Conservation (phyloP, 768 basidiomycete species). For the Ephemerocybe angulata region DNA sequence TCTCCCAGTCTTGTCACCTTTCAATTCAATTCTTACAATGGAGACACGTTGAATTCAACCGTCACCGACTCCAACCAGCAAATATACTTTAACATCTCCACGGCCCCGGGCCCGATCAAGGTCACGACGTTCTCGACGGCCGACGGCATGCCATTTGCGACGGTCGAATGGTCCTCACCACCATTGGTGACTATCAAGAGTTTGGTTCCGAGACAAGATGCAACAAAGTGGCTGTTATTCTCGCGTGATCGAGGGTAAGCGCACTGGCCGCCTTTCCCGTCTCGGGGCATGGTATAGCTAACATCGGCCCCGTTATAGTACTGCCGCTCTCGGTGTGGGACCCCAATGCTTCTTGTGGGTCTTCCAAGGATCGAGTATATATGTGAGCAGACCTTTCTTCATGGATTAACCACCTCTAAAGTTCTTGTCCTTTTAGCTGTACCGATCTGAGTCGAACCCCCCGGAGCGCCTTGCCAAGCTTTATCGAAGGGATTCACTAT, state of each 20-base stretch:
- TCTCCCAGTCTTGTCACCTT: conserved; percentile 20
- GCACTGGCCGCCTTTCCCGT: no score
- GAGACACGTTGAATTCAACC: conserved; percentile 18
- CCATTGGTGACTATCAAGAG: conserved; percentile 13
- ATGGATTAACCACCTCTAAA: background rate
- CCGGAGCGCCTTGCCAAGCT: conserved; percentile 12
- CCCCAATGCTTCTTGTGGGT: conserved; percentile 14
- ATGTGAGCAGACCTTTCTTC: conserved; percentile 2
- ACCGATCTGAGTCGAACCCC: conserved; percentile 3
- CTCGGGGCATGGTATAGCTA: no score
- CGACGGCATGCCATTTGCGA: conserved; percentile 13
- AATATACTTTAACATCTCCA: conserved; percentile 16
- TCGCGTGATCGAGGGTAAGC: conserved; percentile 12
- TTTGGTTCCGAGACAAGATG: conserved; percentile 12
- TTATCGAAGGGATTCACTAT: conserved; percentile 6
- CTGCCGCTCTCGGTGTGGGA: conserved; percentile 10
- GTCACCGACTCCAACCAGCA: conserved; percentile 16
- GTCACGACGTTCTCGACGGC: conserved; percentile 15
- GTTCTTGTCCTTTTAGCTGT: background rate
- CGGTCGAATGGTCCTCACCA: conserved; percentile 17
- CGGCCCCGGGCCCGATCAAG: conserved; percentile 9
- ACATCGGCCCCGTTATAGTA: conserved; percentile 1
- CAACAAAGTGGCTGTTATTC: conserved; percentile 12
- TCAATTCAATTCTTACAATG: conserved; percentile 14
- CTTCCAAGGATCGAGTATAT: conserved; percentile 2